Conservation (phyloP, 2,329 filamentous ascomycete genomes). For the Talaromyces sp. region DNA sequence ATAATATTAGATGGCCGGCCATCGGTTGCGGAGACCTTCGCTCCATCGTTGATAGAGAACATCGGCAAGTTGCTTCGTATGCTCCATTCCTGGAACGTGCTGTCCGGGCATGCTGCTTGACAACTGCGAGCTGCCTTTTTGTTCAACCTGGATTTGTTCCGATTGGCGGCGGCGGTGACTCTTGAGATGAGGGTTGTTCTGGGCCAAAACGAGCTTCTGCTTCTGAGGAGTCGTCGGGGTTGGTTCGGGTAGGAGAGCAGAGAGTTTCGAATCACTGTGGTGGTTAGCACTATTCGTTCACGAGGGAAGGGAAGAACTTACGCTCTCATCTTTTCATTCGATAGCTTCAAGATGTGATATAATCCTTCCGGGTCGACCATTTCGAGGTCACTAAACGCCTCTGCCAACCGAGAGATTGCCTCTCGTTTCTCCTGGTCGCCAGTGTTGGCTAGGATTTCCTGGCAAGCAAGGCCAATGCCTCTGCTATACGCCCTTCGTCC, state of each 20-base stretch:
- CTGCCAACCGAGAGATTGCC: slow-evolving; percentile 74
- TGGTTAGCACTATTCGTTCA: slow-evolving; percentile 8
- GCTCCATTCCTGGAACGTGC: slow-evolving; percentile 75
- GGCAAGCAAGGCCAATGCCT: slow-evolving; percentile 75
- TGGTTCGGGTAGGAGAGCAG: slow-evolving; percentile 36
- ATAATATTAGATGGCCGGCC: slow-evolving; percentile 45
- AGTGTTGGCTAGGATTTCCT: slow-evolving; percentile 82
- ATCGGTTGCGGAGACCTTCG: slow-evolving; percentile 72
- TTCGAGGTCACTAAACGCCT: slow-evolving; percentile 82
- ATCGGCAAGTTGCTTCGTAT: slow-evolving; percentile 82
- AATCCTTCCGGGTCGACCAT: slow-evolving; percentile 85
- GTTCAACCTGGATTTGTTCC: slow-evolving; percentile 32
- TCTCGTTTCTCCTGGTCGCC: slow-evolving; percentile 69
- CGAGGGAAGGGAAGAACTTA: slow-evolving; percentile 23
- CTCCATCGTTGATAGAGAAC: slow-evolving; percentile 89
- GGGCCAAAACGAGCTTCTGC: slow-evolving; percentile 69
- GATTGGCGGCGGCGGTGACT: slow-evolving; percentile 68
- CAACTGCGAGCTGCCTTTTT: slow-evolving; percentile 37
- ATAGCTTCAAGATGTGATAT: slow-evolving; percentile 74
- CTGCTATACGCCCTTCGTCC: slow-evolving; percentile 79
- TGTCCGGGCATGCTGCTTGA: slow-evolving; percentile 53
- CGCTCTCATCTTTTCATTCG: slow-evolving; percentile 67
- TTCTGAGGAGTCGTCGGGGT: slow-evolving; percentile 44
- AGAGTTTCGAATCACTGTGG: slow-evolving; percentile 38
- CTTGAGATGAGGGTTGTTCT: slow-evolving; percentile 81